Evolutionary conservation across 441 rosid species (phyloP).

Genomic region (Syzygium malaccense): DNA sequence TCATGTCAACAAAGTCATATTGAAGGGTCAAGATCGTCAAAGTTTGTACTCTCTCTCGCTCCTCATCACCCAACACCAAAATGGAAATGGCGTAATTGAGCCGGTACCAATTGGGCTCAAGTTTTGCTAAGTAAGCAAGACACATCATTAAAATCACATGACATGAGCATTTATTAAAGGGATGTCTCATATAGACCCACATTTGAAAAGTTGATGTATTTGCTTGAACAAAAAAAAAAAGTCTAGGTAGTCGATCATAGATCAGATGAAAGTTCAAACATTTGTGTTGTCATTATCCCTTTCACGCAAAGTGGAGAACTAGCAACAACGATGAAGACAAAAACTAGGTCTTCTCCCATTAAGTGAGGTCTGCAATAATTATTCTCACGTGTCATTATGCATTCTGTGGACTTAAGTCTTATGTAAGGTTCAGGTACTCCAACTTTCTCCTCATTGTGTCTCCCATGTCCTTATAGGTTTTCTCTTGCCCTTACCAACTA

Average conservation of each 20-base stretch:
- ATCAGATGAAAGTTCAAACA: not conserved
- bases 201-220: not conserved
- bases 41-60: not conserved
- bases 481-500: not conserved
- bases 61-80: not conserved
- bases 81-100: not conserved
- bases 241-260: not conserved
- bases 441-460: not conserved
- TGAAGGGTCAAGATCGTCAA: not conserved
- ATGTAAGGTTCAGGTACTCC: not conserved
- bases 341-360: not conserved
- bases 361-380: not conserved
- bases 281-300: not conserved
- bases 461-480: not conserved
- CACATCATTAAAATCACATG: not conserved
- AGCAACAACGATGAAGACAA: not conserved
- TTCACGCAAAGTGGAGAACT: not conserved
- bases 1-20: not conserved
- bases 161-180: not conserved
- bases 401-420: not conserved
- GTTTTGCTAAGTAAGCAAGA: not conserved
- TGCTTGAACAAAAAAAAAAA: not conserved
- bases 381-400: not conserved
- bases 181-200: not conserved
- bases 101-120: not conserved